Base-by-base conservation (phyloP, 148 eudicot species). In the Polygonum maritimum region DNA sequence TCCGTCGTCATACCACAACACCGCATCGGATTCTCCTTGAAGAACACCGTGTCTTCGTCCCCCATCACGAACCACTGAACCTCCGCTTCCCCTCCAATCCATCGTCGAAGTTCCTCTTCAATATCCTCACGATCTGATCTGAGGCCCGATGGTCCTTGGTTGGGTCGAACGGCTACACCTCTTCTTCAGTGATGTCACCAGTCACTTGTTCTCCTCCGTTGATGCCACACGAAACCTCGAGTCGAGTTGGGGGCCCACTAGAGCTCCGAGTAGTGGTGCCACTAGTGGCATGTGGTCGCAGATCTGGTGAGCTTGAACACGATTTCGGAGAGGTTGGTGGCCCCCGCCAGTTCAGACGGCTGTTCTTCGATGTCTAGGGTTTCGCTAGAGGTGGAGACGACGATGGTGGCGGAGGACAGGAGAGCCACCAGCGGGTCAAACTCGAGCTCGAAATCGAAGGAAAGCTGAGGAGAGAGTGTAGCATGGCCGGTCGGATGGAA, bases 11-110 rank as follows among this genome's bases (percentile, higher is more conserved):
- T 69, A 87, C 33, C 79, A 49, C 31, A 94, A 77, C 67, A 94
- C 97, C 36, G 83, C 31, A 85, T 94, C 11, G 92, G 74, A 48
- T 95, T 95, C 1, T 88, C 86, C 0, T 82, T 12, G 55, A 92
- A 92, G 13, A 92, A 92, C 71, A 95, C 92, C n/a, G 98, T 95
- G 52, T 95, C 98, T 39, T 95, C 97, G 71, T 95, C 98, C 0
- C 98, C 98, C 98, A 95, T 92, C 33, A 95, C 97, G 73, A 90
- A 90, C 98, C 98, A 95, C 80, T 96, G 79, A 74, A 85, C 94
- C 5, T 75, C 83, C 0, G 80, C 74, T 3, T 75, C 35, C 83
- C 51, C 52, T 21, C 88, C 91, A 35, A n/a, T n/a, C 78, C 31
- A 1, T 1, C 38, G 44, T 86, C 87, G 71, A 86, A 89, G 15